A percentile compares a stretch with the other conserved stretches of the same genome.
These are phyloP conservation scores for Rhizoctonia solani DNA, from an alignment of 1,284 basidiomycete genomes.

Conservation along the genomic window DNA sequence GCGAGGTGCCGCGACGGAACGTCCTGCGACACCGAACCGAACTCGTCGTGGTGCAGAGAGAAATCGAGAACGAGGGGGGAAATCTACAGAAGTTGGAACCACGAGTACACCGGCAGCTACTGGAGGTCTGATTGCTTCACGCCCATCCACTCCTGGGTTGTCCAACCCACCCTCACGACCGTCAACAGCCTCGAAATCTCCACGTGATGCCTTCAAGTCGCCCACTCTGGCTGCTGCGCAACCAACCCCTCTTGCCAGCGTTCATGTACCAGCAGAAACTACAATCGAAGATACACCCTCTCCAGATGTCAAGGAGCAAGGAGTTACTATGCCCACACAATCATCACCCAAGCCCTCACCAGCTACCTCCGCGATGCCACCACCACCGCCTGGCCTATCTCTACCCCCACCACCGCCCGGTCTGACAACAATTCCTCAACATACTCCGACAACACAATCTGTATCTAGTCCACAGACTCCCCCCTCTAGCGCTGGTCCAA, in stretches of 20 bases:
- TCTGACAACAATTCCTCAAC: constrained; percentile 44
- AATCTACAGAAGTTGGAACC: constrained; percentile 20
- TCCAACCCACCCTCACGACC: constrained; percentile 34
- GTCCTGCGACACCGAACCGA: constrained; percentile 27
- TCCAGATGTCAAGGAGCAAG: constrained; percentile 36
- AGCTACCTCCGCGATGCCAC: constrained; percentile 41
- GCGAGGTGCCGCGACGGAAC: constrained; percentile 32
- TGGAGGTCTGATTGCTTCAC: constrained; percentile 51
- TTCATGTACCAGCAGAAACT: not conserved
- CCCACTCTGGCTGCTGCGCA: constrained; percentile 38
- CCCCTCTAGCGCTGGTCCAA: constrained; percentile 37
- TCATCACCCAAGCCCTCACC: constrained; percentile 46
- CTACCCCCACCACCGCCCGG: constrained; percentile 65
- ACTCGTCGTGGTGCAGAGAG: constrained; percentile 18
- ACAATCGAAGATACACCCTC: constrained; percentile 39
- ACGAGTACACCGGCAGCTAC: constrained; percentile 14
- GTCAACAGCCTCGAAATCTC: constrained; percentile 35
- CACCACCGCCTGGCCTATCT: constrained; percentile 42
- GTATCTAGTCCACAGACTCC: constrained; percentile 53
- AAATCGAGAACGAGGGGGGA: constrained; percentile 20
- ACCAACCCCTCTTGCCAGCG: constrained; percentile 40
- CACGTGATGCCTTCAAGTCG: constrained; percentile 22
- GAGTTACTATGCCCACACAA: constrained; percentile 42
- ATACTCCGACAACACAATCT: not conserved
- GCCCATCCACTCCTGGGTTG: constrained; percentile 59